Evolutionary conservation across 129 eudicot species (phyloP).

Genomic region (Flaveria linearis): DNA sequence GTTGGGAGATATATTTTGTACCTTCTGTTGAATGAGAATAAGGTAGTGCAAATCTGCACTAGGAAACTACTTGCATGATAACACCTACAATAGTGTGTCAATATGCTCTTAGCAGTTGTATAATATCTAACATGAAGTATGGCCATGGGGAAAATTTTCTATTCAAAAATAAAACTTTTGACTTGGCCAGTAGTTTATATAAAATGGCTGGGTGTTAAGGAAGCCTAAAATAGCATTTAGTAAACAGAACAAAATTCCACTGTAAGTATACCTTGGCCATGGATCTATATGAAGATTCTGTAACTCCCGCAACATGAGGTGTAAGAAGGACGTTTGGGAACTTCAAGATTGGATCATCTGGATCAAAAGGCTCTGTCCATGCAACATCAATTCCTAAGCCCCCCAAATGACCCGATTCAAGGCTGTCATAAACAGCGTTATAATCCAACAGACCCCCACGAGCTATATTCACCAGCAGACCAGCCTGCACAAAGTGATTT

Average conservation of each 20-base stretch:
- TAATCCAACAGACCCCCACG: constrained; percentile 92
- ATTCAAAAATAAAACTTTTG: too few relatives aligned
- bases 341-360: constrained; percentile 67
- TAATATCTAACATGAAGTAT: too few relatives aligned
- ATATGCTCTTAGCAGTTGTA: not conserved
- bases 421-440: constrained; percentile 55
- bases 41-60: not conserved
- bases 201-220: not conserved
- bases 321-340: constrained; percentile 81
- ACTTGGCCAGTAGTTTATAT: too few relatives aligned
- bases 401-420: constrained; percentile 83
- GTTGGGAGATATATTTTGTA: too few relatives aligned
- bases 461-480: constrained; percentile 68
- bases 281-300: constrained; percentile 65
- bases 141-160: too few relatives aligned
- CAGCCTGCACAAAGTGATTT: constrained; percentile 52
- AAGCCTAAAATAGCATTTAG: not conserved
- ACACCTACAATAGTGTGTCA: not conserved
- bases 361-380: constrained; percentile 94
- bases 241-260: not conserved
- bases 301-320: constrained; percentile 92
- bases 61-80: not conserved
- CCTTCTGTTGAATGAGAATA: not conserved
- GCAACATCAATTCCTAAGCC: constrained; percentile 95
- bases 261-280: constrained; percentile 78